These are phyloP conservation scores for Neurospora sp. DNA, from an alignment of 495 filamentous ascomycete genomes.

Conservation along the genomic window DNA sequence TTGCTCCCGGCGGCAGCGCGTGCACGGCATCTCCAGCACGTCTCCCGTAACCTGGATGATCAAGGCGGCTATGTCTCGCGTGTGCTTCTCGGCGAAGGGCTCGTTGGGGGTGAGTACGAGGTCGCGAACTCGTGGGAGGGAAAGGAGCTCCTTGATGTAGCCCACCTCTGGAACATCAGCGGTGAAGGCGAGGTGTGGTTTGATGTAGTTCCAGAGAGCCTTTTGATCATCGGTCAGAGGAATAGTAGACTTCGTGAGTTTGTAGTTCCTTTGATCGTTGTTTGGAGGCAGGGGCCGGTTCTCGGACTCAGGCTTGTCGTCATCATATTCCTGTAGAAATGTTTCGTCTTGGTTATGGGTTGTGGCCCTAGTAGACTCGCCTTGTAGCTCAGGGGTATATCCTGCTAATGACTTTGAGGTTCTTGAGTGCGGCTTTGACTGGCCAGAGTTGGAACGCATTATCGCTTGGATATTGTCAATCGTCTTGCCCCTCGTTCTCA, in stretches of 20 bases:
- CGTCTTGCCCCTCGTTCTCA: not conserved
- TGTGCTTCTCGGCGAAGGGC: constrained; percentile 6
- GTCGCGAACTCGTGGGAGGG: constrained; percentile 10
- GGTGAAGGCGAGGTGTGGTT: constrained; percentile 1
- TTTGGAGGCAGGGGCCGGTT: not conserved
- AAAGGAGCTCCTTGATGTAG: constrained; percentile 5
- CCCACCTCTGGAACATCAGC: not conserved
- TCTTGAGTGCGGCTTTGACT: not conserved
- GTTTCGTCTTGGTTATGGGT: not conserved
- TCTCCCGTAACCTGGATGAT: constrained; percentile 21
- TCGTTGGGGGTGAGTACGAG: constrained; percentile 7
- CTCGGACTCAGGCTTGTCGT: not conserved
- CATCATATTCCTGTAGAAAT: not conserved
- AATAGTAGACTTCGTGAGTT: not conserved
- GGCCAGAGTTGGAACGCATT: not conserved
- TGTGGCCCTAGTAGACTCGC: not conserved
- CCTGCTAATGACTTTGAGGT: not conserved
- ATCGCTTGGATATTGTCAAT: not conserved
- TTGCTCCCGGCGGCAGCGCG: constrained; percentile 5
- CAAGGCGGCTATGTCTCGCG: constrained; percentile 17
- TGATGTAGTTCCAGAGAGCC: constrained; percentile 4
- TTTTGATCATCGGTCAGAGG: not conserved
- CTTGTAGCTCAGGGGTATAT: not conserved
- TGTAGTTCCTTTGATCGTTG: not conserved
- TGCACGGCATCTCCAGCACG: constrained; percentile 4